Evolutionary conservation across 2,329 filamentous ascomycete species (phyloP), one percentile per base, ranked within the genome.

Genomic region (Coleophoma eucalyptorum): DNA sequence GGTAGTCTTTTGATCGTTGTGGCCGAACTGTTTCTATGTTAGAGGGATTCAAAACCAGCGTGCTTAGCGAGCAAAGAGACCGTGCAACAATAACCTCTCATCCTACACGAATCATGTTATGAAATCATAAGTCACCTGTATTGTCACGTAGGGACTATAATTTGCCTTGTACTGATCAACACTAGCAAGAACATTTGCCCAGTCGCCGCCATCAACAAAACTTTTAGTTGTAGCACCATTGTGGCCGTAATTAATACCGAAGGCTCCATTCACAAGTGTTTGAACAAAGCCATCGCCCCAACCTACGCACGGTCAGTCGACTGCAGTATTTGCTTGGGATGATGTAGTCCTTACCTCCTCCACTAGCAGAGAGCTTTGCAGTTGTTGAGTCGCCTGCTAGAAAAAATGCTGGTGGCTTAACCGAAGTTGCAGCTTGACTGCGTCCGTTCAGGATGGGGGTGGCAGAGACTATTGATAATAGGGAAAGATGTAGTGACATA

Each of bases 211-310:
- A 0, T 57, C 60, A 1, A 73, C 68, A 59, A 77, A 79, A 0
- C 69, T 72, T 13, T 70, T 70, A 0, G 76, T 79, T 1, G 74
- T 78, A 8, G 64, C 64, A 7, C 71, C 72, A 49, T 72, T 73
- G 54, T 77, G 71, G 0, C 73, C 76, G 33, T 71, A 74, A 50
- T 80, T 77, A 4, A 64, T 67, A 0, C 76, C 75, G 3, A 62
- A 65, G 2, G 74, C 75, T 15, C 69, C 69, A 6, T 60, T 49
- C 1, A 62, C 61, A 0, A 86, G 68, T 0, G 73, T 75, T 0
- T 65, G 65, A 2, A 79, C 62, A 54, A 79, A 79, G 0, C 71
- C 76, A 57, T 75, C 65, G 11, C 76, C 76, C 75, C 76, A 79
- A 11, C 74, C 69, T 42, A 63, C 63, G n/a, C 62, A n/a, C n/a